Evolutionary conservation across 1,284 basidiomycete genomes (phyloP), one percentile per base, ranked within the genome.

Genomic region (Cutaneotrichosporon dermatis): DNA sequence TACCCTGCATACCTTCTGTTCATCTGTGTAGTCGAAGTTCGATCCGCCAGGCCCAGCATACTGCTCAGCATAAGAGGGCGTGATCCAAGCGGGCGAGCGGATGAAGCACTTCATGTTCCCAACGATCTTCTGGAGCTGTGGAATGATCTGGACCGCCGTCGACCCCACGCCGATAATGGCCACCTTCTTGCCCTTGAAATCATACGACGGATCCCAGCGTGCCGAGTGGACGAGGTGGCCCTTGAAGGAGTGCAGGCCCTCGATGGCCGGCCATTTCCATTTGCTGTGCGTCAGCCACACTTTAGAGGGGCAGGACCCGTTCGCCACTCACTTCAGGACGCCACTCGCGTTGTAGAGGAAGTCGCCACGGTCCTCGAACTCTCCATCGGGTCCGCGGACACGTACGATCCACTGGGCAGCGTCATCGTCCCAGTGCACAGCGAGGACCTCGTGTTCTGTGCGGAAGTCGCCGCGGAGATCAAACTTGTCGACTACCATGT

Each of bases 341-440:
- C 72, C 74, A 2, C 54, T 64, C 15, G 64, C 72, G 57, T 71
- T 71, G 43, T 74, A 59, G 41, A 75, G 62, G 48, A 74, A 62
- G 54, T 75, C 70, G 36, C 61, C 62, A 9, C 41, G 42, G 50
- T 74, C 72, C 12, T 55, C 56, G 10, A 62, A 58, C 12, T 55
- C n/a, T 1, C 63, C 66, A 1, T 50, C 55, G 5, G 52, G 50
- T 4, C 59, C 49, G 3, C 35, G 9, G 10, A 74, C 50, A 5
- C 35, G 54, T 16, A 75, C 46, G 16, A 65, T 58, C 73, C 73
- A 75, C 54, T 74, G 58, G 16, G 55, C 58, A 6, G 43, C n/a
- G 13, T 16, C 35, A 9, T 63, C 64, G 54, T 67, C 58, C 71
- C 72, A 75, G 40, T 60, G 55, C 3, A 69, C 71, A 1, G 53